Conservation (phyloP, 2,329 filamentous ascomycete species). For the Amesomyces nigricolor region DNA sequence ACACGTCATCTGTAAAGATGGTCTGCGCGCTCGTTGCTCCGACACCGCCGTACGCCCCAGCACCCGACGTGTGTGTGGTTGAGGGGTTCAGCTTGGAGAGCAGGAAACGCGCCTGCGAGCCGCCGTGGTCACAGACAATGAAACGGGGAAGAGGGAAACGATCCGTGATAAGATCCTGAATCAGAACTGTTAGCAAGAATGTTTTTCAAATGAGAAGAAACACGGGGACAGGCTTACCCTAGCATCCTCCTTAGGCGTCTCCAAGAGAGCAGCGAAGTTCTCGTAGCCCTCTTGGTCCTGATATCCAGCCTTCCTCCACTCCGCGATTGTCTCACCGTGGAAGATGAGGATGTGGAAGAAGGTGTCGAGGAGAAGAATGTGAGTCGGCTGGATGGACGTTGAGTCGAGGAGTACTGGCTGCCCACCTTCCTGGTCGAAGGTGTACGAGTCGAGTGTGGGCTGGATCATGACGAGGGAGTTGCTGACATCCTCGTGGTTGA, state of each 20-base stretch:
- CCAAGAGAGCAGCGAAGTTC: slow-evolving; percentile 82
- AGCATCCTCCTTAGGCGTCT: slow-evolving; percentile 94
- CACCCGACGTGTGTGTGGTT: slow-evolving; percentile 89
- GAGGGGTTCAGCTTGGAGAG: slow-evolving; percentile 96
- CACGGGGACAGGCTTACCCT: slow-evolving; percentile 56
- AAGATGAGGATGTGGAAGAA: slow-evolving; percentile 99
- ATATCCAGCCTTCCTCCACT: slow-evolving; percentile 97
- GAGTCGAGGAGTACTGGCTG: slow-evolving; percentile 94
- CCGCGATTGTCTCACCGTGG: slow-evolving; percentile 94
- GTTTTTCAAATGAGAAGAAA: not conserved
- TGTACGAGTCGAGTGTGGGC: slow-evolving; percentile 94
- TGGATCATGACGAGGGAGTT: slow-evolving; percentile 99
- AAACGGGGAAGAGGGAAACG: slow-evolving; percentile 97
- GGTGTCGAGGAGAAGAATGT: slow-evolving; percentile 89
- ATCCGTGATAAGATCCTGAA: slow-evolving; percentile 87
- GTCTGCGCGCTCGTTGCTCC: slow-evolving; percentile 85
- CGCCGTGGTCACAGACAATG: slow-evolving; percentile 97
- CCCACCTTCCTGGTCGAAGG: slow-evolving; percentile 89
- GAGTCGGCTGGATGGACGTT: slow-evolving; percentile 89
- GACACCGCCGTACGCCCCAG: slow-evolving; percentile 83
- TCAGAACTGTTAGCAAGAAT: not conserved
- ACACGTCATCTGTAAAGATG: slow-evolving; percentile 98
- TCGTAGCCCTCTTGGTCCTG: slow-evolving; percentile 98
- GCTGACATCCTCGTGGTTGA: slow-evolving; percentile 95
- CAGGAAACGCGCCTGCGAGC: slow-evolving; percentile 94